Conservation (phyloP, 371 early-diverging fungal species). For the Apophysomyces sp. region DNA sequence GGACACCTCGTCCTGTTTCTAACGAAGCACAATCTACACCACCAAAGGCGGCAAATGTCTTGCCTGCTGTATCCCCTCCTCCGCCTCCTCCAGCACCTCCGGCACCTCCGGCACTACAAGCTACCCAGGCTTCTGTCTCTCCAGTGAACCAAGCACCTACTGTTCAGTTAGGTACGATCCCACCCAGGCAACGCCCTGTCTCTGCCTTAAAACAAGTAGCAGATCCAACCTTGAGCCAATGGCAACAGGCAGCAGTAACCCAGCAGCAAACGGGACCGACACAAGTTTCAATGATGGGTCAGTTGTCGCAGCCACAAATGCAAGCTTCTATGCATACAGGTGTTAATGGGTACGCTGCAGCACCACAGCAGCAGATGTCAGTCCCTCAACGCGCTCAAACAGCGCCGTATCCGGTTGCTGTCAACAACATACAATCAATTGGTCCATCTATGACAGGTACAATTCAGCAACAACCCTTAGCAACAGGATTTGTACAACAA, state of each 20-base stretch:
- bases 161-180: neutral
- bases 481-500: neutral
- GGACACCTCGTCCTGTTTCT: conserved; percentile 33
- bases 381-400: neutral
- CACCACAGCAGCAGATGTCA: neutral
- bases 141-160: neutral
- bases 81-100: neutral
- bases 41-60: neutral
- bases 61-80: neutral
- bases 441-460: neutral
- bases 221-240: conserved; percentile 33
- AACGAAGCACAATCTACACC: neutral
- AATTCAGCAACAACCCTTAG: conserved; percentile 1
- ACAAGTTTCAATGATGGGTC: neutral
- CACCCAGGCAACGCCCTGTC: conserved; percentile 29
- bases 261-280: neutral
- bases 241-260: conserved; percentile 11
- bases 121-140: neutral
- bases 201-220: conserved; percentile 20
- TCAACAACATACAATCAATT: neutral
- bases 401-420: neutral
- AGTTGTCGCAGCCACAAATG: neutral
- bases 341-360: neutral
- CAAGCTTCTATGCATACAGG: neutral
- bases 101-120: neutral